Evolutionary conservation across 192 early-diverging fungal genomes (phyloP).

Genomic region (Chytriomyces hyalinus): DNA sequence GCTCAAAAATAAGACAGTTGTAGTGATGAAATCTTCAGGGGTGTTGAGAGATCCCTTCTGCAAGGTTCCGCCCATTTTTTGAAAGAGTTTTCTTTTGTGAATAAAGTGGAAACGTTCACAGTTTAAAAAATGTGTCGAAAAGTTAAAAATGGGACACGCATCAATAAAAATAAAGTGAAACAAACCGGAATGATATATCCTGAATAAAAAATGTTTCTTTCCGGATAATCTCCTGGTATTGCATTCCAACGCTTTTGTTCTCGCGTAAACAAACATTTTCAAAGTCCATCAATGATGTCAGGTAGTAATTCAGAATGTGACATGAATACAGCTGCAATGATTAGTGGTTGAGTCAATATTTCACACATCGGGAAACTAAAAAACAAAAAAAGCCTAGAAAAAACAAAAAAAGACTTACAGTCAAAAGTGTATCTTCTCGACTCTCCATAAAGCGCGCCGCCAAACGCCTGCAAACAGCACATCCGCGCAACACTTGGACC

Average conservation of each 20-base stretch:
- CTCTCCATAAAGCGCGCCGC: slow-evolving; percentile 29
- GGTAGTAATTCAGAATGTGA: not conserved
- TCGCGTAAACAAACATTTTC: too few relatives aligned
- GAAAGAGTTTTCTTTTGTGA: slow-evolving; percentile 9
- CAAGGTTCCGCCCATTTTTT: not conserved
- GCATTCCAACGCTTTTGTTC: too few relatives aligned
- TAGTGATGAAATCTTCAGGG: not conserved
- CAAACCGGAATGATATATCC: slow-evolving; percentile 1
- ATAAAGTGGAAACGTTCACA: not conserved
- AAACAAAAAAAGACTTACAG: not conserved
- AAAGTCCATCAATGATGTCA: not conserved
- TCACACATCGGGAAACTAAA: not conserved
- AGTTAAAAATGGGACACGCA: not conserved
- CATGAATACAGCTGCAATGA: slow-evolving; percentile 14
- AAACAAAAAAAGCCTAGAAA: not conserved
- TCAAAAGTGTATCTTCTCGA: slow-evolving; percentile 19
- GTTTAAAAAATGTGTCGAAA: not conserved
- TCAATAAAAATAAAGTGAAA: not conserved
- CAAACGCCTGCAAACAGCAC: slow-evolving; percentile 11
- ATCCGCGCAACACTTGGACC: not conserved
- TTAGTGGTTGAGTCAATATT: too few relatives aligned
- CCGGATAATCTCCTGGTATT: too few relatives aligned
- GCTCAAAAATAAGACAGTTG: not conserved
- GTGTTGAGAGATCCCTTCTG: slow-evolving; percentile 13
- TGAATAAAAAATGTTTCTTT: slow-evolving; percentile 7